Base-by-base conservation (phyloP, 345 rosid species). In the Anastatica hierochuntica region DNA sequence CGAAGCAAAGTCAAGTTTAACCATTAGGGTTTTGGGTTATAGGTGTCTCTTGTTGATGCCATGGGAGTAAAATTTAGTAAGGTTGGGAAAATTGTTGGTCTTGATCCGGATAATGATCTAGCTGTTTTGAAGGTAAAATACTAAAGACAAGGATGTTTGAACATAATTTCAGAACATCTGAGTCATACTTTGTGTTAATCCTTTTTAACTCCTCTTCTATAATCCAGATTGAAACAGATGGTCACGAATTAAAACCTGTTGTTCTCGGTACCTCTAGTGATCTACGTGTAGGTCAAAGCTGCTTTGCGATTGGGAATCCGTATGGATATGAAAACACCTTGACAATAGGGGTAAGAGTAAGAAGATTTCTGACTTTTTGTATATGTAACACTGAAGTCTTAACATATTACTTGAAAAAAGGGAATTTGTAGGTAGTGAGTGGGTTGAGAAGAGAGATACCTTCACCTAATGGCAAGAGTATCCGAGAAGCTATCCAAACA, bases 371-470 rank as follows among this genome's bases (percentile, higher is more conserved):
- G 14, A 57, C n/a, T 5, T 31, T 8, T 34, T 15, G 6, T 26
- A 8, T 23, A 41, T 2, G 14, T 2, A 19, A n/a, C n/a, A n/a
- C n/a, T 46, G 0, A 18, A 29, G 29, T 31, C 3, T 49, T 12
- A 19, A 14, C 29, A 43, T 27, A 13, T 44, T 43, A 44, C 37
- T 34, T 30, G 31, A 27, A 13, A 16, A 4, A 17, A 29, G 39
- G 17, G 27, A 26, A 2, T 18, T 8, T 58, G 53, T 72, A 90
- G 96, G 95, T 87, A 38, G 83, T 92, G 56, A 87, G 98, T 49
- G 98, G 96, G 14, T 60, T 87, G 42, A 88, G 95, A 56, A 64
- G 95, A 75, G 86, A 87, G 82, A 82, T 84, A 52, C 90, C 95
- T 19, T 84, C 90, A 23, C 90, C 98, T 29, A 81, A 74, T 64